phyloP scores from a whole-genome alignment of 257 asterid genomes.

The Eustoma russellianum region DNA sequence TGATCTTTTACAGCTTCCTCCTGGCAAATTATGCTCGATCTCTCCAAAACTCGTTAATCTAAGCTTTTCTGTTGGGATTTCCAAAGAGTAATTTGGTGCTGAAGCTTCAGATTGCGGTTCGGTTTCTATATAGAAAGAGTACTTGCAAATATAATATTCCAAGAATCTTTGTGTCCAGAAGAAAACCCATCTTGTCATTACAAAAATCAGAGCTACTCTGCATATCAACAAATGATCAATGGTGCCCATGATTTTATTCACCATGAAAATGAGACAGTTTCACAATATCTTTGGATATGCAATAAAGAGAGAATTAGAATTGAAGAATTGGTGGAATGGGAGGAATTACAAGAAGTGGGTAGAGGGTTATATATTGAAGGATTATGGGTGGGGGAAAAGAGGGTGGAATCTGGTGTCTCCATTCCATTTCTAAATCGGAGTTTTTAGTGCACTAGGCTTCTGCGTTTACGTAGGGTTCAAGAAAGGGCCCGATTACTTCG shows the following conservation, averaged over 20 bases:
- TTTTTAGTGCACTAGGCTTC: too few species aligned
- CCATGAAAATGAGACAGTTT: too few species aligned
- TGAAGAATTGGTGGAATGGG: slow-evolving; percentile 14
- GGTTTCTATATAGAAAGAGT: slow-evolving; percentile 13
- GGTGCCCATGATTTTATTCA: too few species aligned
- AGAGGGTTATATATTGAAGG: background rate
- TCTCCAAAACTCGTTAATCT: slow-evolving; percentile 37
- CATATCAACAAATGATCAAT: slow-evolving; percentile 40
- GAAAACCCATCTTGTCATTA: slow-evolving; percentile 46
- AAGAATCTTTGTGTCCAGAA: slow-evolving; percentile 30
- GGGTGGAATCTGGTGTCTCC: slow-evolving; percentile 17
- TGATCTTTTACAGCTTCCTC: slow-evolving; percentile 20
- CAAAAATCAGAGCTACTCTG: slow-evolving; percentile 47
- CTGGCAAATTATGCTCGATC: slow-evolving; percentile 7
- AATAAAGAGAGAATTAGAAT: too few species aligned
- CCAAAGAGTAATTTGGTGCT: slow-evolving; percentile 17
- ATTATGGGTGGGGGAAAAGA: slow-evolving; percentile 8
- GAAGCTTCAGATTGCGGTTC: slow-evolving; percentile 3
- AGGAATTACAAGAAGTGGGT: slow-evolving; percentile 19
- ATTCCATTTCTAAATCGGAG: too few species aligned
- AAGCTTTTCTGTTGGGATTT: slow-evolving; percentile 26
- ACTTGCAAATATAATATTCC: slow-evolving; percentile 15
- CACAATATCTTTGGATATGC: too few species aligned
- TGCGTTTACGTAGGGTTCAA: too few species aligned
- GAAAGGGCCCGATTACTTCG: too few species aligned